Base-by-base conservation (phyloP, 371 early-diverging fungal species). In the Dichotomocladium elegans region DNA sequence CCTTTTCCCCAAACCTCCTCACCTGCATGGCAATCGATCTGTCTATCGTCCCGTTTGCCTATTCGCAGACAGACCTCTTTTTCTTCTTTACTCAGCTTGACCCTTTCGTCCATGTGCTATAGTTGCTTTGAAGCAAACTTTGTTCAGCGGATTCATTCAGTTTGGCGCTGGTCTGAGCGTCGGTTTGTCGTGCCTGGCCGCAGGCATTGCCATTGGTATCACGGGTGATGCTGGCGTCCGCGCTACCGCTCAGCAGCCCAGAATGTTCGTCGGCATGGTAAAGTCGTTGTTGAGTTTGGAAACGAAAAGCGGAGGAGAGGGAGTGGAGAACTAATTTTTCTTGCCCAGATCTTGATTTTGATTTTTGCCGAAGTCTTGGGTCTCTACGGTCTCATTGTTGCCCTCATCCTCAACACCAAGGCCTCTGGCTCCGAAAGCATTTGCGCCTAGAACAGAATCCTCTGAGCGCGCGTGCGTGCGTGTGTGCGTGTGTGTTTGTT, bases 341-440 rank as follows among this genome's bases (percentile, higher is more conserved):
- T 12, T 49, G 10, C 7, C 27, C 66, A 70, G 77, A 66, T 77
- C 47, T 81, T 98, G 66, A 95, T 98, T 51, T 86, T 98, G 55
- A 97, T 98, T 90, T 98, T 98, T 70, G 97, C 99, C 58, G 99
- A 98, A 87, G 97, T 98, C 22, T 80, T 98, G 72, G 95, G 92
- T 64, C 78, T 92, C 57, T 90, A 88, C 55, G 96, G 97, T 41
- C 83, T 95, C 41, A 96, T 97, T 64, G 95, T 98, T 31, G 92
- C 93, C 24, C 86, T 98, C 47, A 96, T 98, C 63, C 71, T 96
- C 58, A 96, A 98, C 80, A 95, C 97, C 52, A 91, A 89, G 72
- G 79, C 86, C 11, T 60, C 68, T 55, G 72, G 68, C 31, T 51
- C 54, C 44, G 72, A 67, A 11, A 58, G 57, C 42, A 56, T 57